Percentiles rank a stretch among this genome's conserved stretches.
Conservation (phyloP, 805 yeast genomes). For the Saccharomycopsis sp. region DNA sequence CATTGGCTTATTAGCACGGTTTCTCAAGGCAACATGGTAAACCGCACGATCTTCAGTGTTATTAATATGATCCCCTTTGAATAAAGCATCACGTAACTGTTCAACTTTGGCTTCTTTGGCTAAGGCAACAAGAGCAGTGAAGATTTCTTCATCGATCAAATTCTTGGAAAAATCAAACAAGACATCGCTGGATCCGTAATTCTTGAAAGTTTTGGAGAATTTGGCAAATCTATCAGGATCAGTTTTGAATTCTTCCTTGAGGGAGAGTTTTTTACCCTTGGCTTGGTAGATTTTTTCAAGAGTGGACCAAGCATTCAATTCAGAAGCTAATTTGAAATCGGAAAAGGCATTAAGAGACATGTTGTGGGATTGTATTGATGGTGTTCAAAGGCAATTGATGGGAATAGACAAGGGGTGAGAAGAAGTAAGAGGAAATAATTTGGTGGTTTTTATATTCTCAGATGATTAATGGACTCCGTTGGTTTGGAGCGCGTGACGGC, state of each 20-base stretch:
- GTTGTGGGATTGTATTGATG: neutral
- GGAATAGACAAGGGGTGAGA: no score
- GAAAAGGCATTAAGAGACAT: constrained; percentile 27
- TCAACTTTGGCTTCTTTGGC: constrained; percentile 90
- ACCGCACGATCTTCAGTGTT: constrained; percentile 96
- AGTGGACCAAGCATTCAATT: constrained; percentile 76
- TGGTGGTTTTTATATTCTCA: no score
- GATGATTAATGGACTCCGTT: no score
- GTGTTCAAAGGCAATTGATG: neutral
- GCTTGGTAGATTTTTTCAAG: constrained; percentile 62
- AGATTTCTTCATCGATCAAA: constrained; percentile 76
- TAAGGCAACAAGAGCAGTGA: constrained; percentile 54
- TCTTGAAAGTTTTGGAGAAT: constrained; percentile 66
- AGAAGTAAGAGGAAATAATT: no score
- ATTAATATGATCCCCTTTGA: constrained; percentile 88
- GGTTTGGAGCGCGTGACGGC: no score
- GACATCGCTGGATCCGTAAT: constrained; percentile 75
- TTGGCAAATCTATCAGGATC: constrained; percentile 71
- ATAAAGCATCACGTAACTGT: constrained; percentile 80
- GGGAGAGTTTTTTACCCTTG: constrained; percentile 60
- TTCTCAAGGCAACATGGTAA: constrained; percentile 92
- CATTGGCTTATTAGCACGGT: constrained; percentile 79
- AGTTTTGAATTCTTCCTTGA: constrained; percentile 64
- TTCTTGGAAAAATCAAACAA: constrained; percentile 94
- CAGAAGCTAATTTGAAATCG: constrained; percentile 51